A percentile compares a stretch with the other conserved stretches of the same genome.
phyloP scores from a whole-genome alignment of 2,329 filamentous ascomycete genomes.

The Trichoderma sp. region DNA sequence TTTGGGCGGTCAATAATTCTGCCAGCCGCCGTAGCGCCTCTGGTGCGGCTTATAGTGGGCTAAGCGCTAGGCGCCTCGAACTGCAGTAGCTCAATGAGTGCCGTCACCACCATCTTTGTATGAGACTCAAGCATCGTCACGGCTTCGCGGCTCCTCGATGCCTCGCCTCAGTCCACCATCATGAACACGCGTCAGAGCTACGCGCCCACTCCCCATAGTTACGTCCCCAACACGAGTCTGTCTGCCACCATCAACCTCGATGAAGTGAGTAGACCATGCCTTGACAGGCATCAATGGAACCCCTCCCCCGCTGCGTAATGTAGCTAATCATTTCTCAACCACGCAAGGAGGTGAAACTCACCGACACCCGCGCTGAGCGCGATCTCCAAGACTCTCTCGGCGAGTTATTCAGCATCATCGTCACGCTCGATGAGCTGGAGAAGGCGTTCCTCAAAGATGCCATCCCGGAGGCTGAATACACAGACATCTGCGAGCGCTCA shows the following conservation, averaged over 20 bases:
- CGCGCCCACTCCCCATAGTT: slow-evolving; percentile 87
- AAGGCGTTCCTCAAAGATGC: slow-evolving; percentile 97
- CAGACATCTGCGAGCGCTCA: slow-evolving; percentile 90
- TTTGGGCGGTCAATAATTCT: slow-evolving; percentile 42
- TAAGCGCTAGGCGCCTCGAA: not conserved
- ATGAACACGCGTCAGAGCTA: slow-evolving; percentile 70
- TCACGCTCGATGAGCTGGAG: slow-evolving; percentile 92
- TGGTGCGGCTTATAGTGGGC: not conserved
- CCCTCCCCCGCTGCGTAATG: not conserved
- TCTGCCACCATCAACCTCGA: slow-evolving; percentile 92
- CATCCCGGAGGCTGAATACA: slow-evolving; percentile 88
- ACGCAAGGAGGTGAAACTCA: slow-evolving; percentile 90
- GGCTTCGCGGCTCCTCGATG: slow-evolving; percentile 33
- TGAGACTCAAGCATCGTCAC: not conserved
- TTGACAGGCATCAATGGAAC: not conserved
- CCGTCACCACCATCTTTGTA: slow-evolving; percentile 5
- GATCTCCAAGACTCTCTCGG: slow-evolving; percentile 95
- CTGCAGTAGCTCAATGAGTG: not conserved
- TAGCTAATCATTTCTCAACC: slow-evolving; percentile 14
- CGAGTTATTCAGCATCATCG: slow-evolving; percentile 96
- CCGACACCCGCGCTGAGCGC: slow-evolving; percentile 81
- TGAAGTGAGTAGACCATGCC: slow-evolving; percentile 61
- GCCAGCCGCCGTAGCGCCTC: slow-evolving; percentile 30
- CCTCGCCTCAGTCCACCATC: slow-evolving; percentile 35
- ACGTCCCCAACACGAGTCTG: slow-evolving; percentile 79